These are phyloP conservation scores for Rhipidocladum racemiflorum DNA, from an alignment of 176 grass and related monocot species.

Conservation along the genomic window DNA sequence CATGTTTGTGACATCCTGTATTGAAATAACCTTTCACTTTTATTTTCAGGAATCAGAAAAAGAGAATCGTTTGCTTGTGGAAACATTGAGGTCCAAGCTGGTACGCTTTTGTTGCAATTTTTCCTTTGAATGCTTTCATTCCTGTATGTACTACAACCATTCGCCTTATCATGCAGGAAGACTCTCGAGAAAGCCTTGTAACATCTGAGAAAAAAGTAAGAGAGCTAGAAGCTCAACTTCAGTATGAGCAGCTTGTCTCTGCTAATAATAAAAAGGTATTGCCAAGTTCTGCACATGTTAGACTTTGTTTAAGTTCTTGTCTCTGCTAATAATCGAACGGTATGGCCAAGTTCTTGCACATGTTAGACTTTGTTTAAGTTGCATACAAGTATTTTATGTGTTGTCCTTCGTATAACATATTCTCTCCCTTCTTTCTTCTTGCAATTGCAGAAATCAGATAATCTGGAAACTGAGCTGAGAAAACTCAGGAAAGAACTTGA, in stretches of 20 bases:
- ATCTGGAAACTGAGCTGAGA: constrained; percentile 66
- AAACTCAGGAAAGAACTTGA: constrained; percentile 78
- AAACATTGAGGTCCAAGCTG: constrained; percentile 89
- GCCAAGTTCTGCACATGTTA: constrained; percentile 7
- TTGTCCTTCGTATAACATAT: not conserved
- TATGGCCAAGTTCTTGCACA: too few species aligned
- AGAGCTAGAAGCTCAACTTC: constrained; percentile 72
- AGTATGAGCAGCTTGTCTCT: constrained; percentile 66
- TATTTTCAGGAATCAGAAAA: constrained; percentile 81
- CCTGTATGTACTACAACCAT: constrained; percentile 10
- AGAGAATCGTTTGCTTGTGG: constrained; percentile 70
- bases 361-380: constrained; percentile 15
- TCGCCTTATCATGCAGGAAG: constrained; percentile 61
- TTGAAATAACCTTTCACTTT: constrained; percentile 9
- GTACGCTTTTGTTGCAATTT: constrained; percentile 44
- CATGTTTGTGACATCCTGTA: not conserved
- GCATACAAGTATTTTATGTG: constrained; percentile 11
- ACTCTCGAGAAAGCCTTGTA: constrained; percentile 81
- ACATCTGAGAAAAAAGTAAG: constrained; percentile 88
- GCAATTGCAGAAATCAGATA: constrained; percentile 74
- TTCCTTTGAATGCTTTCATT: not conserved
- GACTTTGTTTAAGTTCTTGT: constrained; percentile 16
- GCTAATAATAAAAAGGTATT: constrained; percentile 66
- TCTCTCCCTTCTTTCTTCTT: constrained; percentile 5
- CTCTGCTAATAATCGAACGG: too few species aligned